Base-by-base conservation (phyloP, 176 grass and related monocot genomes). In the Zizania latifolia region DNA sequence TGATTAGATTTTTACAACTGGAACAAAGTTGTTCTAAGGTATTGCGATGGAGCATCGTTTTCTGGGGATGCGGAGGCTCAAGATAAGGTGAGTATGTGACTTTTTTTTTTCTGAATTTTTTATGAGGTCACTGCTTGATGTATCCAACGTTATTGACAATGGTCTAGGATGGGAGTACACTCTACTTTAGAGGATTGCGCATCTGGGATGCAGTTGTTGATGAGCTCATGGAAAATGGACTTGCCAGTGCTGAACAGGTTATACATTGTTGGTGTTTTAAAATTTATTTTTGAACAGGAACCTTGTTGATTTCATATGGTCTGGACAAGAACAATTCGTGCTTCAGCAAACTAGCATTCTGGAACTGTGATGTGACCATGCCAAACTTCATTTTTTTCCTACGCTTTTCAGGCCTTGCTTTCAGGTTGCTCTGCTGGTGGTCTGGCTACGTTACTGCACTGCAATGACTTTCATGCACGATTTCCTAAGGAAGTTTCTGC, bases 351-450 rank as follows among this genome's bases (percentile, higher is more conserved):
- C n/a, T n/a, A n/a, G n/a, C n/a, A n/a, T n/a, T 74, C 5, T 15
- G 27, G 11, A 21, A 0, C 2, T 26, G 5, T 44, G 13, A 57
- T 22, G 65, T n/a, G n/a, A 23, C n/a, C 51, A 77, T 62, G 2
- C 13, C 14, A 9, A 53, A n/a, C 31, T 19, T 69, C 6, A 50
- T 19, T 71, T 59, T 75, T 75, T 69, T n/a, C n/a, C 30, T 26
- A 19, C 72, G 51, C 14, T 43, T 54, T 86, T 39, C 78, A 97
- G 93, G 85, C 90, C 11, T 76, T 97, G 26, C 87, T 97, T 45
- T 71, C 85, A n/a, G 90, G 90, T 31, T 93, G 93, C 32, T 97
- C 93, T 86, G 90, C 93, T 82, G 93, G 93, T 70, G 83, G 85
- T 59, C 80, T 90, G 55, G 88, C 93, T 40, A 81, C 90, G 0